Evolutionary conservation across 805 yeast species (phyloP), one percentile per base, ranked within the genome.

Genomic region (Metschnikowia proteae): DNA sequence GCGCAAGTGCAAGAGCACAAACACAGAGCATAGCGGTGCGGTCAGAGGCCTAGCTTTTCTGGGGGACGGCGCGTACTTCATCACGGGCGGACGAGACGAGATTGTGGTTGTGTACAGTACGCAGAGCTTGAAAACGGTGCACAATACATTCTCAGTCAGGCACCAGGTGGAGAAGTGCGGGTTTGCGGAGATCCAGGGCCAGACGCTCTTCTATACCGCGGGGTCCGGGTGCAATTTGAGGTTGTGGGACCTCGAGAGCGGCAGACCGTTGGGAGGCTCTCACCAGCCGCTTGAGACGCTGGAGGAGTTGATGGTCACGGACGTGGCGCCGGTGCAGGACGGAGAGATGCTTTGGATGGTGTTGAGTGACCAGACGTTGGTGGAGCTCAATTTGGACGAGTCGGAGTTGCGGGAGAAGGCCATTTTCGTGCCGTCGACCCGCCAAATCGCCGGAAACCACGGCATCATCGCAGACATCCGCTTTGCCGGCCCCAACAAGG

Each of bases 401-500:
- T 52, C 73, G 2, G 49, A 43, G 52, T 59, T 40, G 57, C 62
- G 38, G 27, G 65, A 58, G 3, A 40, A 37, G 10, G 49, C 52
- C 0, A 31, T 43, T 6, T 51, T 47, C 28, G 62, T 86, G n/a
- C 74, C 76, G 17, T 62, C 78, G 2, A 58, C 65, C 6, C 73
- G 82, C 47, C 76, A 81, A 37, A 74, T 90, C 57, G 94, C 97
- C 0, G 97, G 97, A 57, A 90, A 90, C 65, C 96, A 92, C 67
- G 98, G 97, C 49, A 92, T 94, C 26, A 83, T 94, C 59, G 96
- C 97, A 2, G 98, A 92, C 63, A 77, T 90, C 71, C 80, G 82
- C 56, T 85, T 82, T 60, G 84, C 83, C 30, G 94, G 94, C 0
- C 88, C 88, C 6, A 61, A 73, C 25, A 62, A 71, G 29, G 63